These are phyloP conservation scores for Lactarius sp. DNA, from an alignment of 768 basidiomycete species.

Conservation along the genomic window DNA sequence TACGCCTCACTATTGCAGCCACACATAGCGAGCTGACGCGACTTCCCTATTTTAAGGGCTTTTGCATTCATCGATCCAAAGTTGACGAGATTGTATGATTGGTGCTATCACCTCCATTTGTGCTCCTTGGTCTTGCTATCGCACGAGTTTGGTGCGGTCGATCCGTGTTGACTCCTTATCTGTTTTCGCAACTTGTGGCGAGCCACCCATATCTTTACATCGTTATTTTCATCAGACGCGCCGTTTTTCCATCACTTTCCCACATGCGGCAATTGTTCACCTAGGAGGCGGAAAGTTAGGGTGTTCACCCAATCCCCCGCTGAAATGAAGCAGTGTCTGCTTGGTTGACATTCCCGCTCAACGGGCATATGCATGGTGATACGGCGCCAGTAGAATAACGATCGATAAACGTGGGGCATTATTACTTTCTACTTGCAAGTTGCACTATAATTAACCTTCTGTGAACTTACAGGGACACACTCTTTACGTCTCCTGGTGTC, in stretches of 20 bases:
- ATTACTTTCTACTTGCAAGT: not conserved
- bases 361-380: not conserved
- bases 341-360: not conserved
- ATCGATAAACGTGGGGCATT: not conserved
- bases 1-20: constrained; percentile 36
- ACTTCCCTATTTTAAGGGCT: constrained; percentile 37
- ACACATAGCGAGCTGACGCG: not conserved
- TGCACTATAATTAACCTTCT: not conserved
- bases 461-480: not conserved
- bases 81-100: constrained; percentile 46
- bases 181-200: not conserved
- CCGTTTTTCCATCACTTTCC: not conserved
- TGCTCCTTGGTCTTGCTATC: constrained; percentile 9
- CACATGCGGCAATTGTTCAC: not conserved
- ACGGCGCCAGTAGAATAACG: not conserved
- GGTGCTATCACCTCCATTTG: not conserved
- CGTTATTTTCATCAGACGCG: not conserved
- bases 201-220: constrained; percentile 5
- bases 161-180: constrained; percentile 1
- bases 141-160: not conserved
- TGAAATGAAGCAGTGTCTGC: not conserved
- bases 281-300: not conserved
- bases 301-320: not conserved
- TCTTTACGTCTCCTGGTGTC: not conserved
- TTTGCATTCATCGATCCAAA: constrained; percentile 50